Evolutionary conservation across 305 asterid genomes (phyloP), one percentile per base, ranked within the genome.

Genomic region (Fraxinus latifolia): DNA sequence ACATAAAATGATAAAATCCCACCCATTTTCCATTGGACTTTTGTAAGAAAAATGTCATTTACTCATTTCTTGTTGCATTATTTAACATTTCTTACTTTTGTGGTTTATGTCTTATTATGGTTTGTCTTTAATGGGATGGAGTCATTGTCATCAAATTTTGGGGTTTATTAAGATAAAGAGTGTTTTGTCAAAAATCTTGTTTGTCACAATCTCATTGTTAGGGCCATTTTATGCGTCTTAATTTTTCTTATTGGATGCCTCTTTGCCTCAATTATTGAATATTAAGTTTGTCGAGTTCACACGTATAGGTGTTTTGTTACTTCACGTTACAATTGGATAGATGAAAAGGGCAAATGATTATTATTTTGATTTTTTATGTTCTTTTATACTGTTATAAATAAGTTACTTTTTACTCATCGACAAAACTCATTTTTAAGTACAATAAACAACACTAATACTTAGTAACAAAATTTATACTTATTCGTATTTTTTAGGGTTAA

Each of bases 61-160:
- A 70, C 71, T 77, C 80, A 81, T 76, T 76, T 80, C 71, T 76
- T 77, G 23, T 77, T 76, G 50, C 70, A 36, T 77, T 81, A 80
- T 82, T 76, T n/a, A 33, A 9, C 27, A n/a, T 17, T 47, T 17
- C 11, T 32, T 44, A 42, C 50, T 42, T 42, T 2, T 42, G 50
- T 1, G 53, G 53, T 11, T 44, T 44, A 65, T 65, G 90, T 87
- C 87, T 72, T 82, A 65, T 86, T 84, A 77, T 79, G 82, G 80
- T 68, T 88, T 86, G 90, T 85, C 90, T 58, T 44, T 71, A 32
- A 60, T 33, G 62, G 80, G 83, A 80, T 44, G 74, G 81, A 76
- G 86, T 88, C 90, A 17, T 83, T 86, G 84, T 87, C 90, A 78
- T 82, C 58, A 65, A 78, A 71, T 47, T 74, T 80, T 83, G 15